Percentiles rank a stretch among this genome's conserved stretches.
phyloP scores from a whole-genome alignment of 257 asterid genomes.

The Salvia splendens region DNA sequence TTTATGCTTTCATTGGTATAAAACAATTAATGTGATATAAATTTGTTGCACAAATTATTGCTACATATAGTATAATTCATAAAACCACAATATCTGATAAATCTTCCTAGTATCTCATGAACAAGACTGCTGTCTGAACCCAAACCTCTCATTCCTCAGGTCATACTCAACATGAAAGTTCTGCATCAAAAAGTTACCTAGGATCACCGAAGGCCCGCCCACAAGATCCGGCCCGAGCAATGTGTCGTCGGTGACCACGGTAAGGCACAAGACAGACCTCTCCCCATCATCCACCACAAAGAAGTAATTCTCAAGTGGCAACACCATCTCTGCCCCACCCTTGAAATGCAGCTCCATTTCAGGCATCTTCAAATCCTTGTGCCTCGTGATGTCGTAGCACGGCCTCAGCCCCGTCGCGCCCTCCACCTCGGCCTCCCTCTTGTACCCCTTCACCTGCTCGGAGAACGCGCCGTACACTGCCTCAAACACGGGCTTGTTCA shows the following conservation, averaged over 20 bases:
- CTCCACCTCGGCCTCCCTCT: constrained; percentile 55
- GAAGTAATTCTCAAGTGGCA: constrained; percentile 76
- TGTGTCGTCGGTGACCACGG: constrained; percentile 53
- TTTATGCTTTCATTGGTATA: no score
- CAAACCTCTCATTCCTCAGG: constrained; percentile 67
- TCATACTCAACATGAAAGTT: constrained; percentile 76
- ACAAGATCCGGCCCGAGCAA: constrained; percentile 38
- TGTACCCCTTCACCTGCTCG: constrained; percentile 48
- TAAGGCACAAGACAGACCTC: constrained; percentile 48
- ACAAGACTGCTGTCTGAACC: constrained; percentile 64
- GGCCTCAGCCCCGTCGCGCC: constrained; percentile 57
- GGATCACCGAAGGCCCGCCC: constrained; percentile 71
- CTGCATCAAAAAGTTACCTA: constrained; percentile 89
- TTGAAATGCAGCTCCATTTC: constrained; percentile 67
- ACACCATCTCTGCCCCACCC: constrained; percentile 71
- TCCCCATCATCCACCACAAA: constrained; percentile 39
- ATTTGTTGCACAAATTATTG: constrained; percentile 5
- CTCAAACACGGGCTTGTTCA: constrained; percentile 46
- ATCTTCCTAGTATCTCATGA: constrained; percentile 29
- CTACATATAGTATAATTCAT: background rate
- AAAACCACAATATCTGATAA: background rate
- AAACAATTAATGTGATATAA: background rate
- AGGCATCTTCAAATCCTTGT: constrained; percentile 44
- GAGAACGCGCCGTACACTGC: constrained; percentile 45
- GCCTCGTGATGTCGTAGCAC: constrained; percentile 64